Base-by-base conservation (phyloP, 495 filamentous ascomycete species). In the Jackrogersella multiformis region DNA sequence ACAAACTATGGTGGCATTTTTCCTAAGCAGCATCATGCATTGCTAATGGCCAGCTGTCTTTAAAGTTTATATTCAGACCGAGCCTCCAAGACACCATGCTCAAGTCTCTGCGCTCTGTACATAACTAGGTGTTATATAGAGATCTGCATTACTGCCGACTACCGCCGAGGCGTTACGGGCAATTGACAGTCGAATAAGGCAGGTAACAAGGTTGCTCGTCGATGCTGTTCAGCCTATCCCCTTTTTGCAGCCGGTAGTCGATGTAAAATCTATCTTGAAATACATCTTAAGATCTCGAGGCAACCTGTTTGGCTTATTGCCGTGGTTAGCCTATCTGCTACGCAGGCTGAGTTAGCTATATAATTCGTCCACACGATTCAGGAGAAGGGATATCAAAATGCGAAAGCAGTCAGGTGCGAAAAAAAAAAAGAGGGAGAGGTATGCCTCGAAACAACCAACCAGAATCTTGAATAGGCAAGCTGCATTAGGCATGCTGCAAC, bases 311-410 rank as follows among this genome's bases (percentile, higher is more conserved):
- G 36, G 15, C 48, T 23, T 20, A 28, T 54, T 35, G 49, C 48
- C 54, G 18, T 38, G 41, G 26, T 23, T 20, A 28, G 39, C 15
- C n/a, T 45, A 24, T 4, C 23, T 39, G 5, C n/a, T n/a, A 5
- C 23, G 32, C 23, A 46, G 12, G 15, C 36, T 34, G 9, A 34
- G 21, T 56, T 23, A 30, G 56, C 20, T 44, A n/a, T n/a, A n/a
- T n/a, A 52, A 52, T 44, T 23, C 6, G 26, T 46, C 26, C 52
- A 48, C 48, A 39, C 38, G 18, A 13, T 64, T 38, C 42, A 64
- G 49, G 56, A 54, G 39, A 61, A 61, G 61, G 66, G 61, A 56
- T 60, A 69, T 69, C 66, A 20, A 56, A 57, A 64, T 69, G 60
- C 56, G 30, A 44, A 55, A 45, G 23, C 20, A 42, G 52, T 66